Evolutionary conservation across 495 filamentous ascomycete species (phyloP), one percentile per base, ranked within the genome.

Genomic region (Neurospora sp.): DNA sequence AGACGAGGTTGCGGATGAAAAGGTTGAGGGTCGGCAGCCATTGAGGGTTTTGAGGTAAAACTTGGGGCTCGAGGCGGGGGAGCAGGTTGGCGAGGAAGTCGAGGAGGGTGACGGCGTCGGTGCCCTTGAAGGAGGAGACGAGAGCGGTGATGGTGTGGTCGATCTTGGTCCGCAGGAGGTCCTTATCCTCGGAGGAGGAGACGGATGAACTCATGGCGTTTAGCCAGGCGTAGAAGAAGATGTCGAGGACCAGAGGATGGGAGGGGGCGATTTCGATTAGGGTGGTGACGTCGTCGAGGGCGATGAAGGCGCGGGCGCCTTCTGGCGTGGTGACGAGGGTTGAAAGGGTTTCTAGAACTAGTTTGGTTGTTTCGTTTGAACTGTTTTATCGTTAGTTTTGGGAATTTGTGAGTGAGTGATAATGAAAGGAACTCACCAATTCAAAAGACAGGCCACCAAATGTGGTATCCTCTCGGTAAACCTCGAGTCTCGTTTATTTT

Each of bases 321-420:
- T 82, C 80, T 1, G 77, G 80, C 35, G 78, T 75, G 73, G 81
- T 82, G 37, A 84, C 83, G 68, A 90, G 83, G 20, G 78, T 84
- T 31, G 86, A 70, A 2, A 91, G 78, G 10, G 86, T 87, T 77
- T 90, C 83, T 17, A 91, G 76, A 10, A 87, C 86, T 9, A 86
- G 77, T 1, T 77, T 79, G 12, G 80, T 82, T 3, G 88, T 89
- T 41, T 86, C 82, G 31, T 82, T 77, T 27, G 87, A 83, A 75
- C 87, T 90, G 40, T 68, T 59, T 7, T 14, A 38, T 7, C 20
- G 72, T 85, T 68, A 84, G 75, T 69, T 10, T 40, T 41, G 48
- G 37, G 37, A 0, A 3, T 14, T 70, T 27, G 2, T n/a, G 1
- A 6, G 45, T 14, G 27, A 65, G 2, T 3, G 0, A 44, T 1